Percentiles rank a stretch among this genome's conserved stretches.
These are phyloP conservation scores for Phenoliferia sp. DNA, from an alignment of 1,284 basidiomycete species.

Conservation along the genomic window DNA sequence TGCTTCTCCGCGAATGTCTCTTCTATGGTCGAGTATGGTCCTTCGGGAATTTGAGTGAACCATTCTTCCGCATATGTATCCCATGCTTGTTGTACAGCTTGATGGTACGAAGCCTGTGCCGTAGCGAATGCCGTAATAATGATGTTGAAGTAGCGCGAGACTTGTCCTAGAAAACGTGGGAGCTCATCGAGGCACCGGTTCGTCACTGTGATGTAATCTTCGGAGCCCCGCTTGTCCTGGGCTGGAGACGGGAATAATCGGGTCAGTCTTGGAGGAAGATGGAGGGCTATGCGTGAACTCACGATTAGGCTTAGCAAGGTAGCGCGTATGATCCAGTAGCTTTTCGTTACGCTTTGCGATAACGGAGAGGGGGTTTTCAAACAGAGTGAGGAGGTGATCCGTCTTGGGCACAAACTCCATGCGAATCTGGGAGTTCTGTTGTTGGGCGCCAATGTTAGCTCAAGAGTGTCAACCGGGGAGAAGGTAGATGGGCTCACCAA, in stretches of 20 bases:
- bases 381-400: slow-evolving; percentile 28
- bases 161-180: slow-evolving; percentile 41
- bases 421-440: slow-evolving; percentile 27
- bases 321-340: slow-evolving; percentile 40
- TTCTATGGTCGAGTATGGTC: slow-evolving; percentile 5
- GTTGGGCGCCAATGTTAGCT: background rate
- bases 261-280: background rate
- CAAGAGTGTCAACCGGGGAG: too few relatives aligned
- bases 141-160: slow-evolving; percentile 41
- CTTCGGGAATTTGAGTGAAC: slow-evolving; percentile 8
- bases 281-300: background rate
- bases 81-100: slow-evolving; percentile 30
- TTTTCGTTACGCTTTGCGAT: slow-evolving; percentile 42
- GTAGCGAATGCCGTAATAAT: slow-evolving; percentile 40
- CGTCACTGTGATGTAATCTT: slow-evolving; percentile 42
- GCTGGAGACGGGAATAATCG: background rate
- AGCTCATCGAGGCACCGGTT: slow-evolving; percentile 44
- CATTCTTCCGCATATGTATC: slow-evolving; percentile 21
- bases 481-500: slow-evolving; percentile 8
- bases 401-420: slow-evolving; percentile 22
- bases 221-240: slow-evolving; percentile 34
- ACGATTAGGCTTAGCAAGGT: slow-evolving; percentile 31
- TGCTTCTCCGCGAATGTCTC: slow-evolving; percentile 11
- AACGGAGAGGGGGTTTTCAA: slow-evolving; percentile 36
- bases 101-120: slow-evolving; percentile 39